Percentiles rank a stretch among this genome's conserved stretches.
Evolutionary conservation across 495 filamentous ascomycete species (phyloP).

Genomic region (Podospora comata): DNA sequence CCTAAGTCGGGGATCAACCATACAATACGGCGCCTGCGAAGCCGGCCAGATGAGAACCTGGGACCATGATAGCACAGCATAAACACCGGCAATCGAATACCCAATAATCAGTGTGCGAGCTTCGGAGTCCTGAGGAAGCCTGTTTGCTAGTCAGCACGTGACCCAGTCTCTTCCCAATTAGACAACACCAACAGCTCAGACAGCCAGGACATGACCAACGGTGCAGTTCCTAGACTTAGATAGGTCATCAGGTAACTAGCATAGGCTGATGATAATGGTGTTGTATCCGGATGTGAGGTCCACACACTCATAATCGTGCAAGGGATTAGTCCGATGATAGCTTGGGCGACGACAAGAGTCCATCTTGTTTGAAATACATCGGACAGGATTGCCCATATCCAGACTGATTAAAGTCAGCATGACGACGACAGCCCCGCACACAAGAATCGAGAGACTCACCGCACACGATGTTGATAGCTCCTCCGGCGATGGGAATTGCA

Average conservation of each 20-base stretch:
- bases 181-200: slow-evolving; percentile 33
- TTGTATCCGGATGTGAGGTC: slow-evolving; percentile 33
- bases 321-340: slow-evolving; percentile 39
- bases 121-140: slow-evolving; percentile 39
- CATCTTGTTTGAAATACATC: slow-evolving; percentile 38
- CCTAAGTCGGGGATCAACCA: slow-evolving; percentile 1
- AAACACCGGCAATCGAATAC: slow-evolving; percentile 39
- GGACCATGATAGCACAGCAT: slow-evolving; percentile 40
- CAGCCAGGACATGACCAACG: slow-evolving; percentile 41
- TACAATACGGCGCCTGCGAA: slow-evolving; percentile 40
- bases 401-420: slow-evolving; percentile 25
- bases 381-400: slow-evolving; percentile 41
- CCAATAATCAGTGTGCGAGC: slow-evolving; percentile 40
- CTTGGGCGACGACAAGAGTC: slow-evolving; percentile 39
- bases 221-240: slow-evolving; percentile 38
- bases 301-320: slow-evolving; percentile 40
- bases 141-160: not conserved
- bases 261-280: slow-evolving; percentile 35
- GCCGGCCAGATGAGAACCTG: slow-evolving; percentile 46
- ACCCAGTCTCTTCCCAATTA: not conserved
- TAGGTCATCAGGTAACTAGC: slow-evolving; percentile 42
- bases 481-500: slow-evolving; percentile 37
- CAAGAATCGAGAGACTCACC: slow-evolving; percentile 18
- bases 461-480: slow-evolving; percentile 38
- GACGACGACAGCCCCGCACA: not conserved